Conservation (phyloP, 2,329 filamentous ascomycete genomes). For the Berkeleyomyces basicola region DNA sequence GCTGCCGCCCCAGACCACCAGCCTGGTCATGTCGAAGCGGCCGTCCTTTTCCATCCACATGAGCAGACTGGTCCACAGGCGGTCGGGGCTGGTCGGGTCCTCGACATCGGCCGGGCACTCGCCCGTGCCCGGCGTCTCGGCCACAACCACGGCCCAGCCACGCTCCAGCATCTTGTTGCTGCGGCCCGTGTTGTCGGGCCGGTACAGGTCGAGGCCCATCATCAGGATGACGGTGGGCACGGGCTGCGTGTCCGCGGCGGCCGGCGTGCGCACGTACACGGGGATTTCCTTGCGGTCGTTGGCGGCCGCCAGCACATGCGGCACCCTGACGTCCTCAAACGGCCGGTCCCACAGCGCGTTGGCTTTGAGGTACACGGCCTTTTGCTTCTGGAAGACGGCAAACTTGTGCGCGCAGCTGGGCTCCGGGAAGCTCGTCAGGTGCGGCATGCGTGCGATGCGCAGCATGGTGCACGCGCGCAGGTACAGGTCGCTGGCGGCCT, state of each 20-base stretch:
- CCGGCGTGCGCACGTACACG: slow-evolving; percentile 46
- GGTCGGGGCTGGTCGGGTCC: slow-evolving; percentile 42
- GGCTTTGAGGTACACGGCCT: slow-evolving; percentile 44
- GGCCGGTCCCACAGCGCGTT: slow-evolving; percentile 36
- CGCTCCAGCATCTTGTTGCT: slow-evolving; percentile 44
- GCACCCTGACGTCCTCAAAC: slow-evolving; percentile 43
- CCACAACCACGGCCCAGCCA: slow-evolving; percentile 45
- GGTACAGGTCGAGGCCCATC: slow-evolving; percentile 45
- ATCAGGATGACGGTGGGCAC: slow-evolving; percentile 38
- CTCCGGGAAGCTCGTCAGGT: slow-evolving; percentile 26
- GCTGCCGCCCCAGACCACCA: slow-evolving; percentile 49
- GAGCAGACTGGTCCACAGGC: slow-evolving; percentile 45
- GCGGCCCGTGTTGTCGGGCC: slow-evolving; percentile 44
- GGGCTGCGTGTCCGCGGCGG: slow-evolving; percentile 20
- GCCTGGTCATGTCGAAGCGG: slow-evolving; percentile 36
- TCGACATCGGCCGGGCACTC: slow-evolving; percentile 48
- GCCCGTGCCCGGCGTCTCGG: slow-evolving; percentile 35
- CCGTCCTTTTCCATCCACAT: slow-evolving; percentile 37
- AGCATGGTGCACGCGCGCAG: slow-evolving; percentile 58
- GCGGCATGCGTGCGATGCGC: slow-evolving; percentile 56
- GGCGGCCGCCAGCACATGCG: slow-evolving; percentile 33
- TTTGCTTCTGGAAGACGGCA: slow-evolving; percentile 48
- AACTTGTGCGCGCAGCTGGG: slow-evolving; percentile 34
- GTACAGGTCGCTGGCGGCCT: slow-evolving; percentile 43
- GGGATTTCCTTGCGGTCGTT: slow-evolving; percentile 41